These are phyloP conservation scores for Amanita rimosa DNA, from an alignment of 768 basidiomycete genomes.

Conservation along the genomic window DNA sequence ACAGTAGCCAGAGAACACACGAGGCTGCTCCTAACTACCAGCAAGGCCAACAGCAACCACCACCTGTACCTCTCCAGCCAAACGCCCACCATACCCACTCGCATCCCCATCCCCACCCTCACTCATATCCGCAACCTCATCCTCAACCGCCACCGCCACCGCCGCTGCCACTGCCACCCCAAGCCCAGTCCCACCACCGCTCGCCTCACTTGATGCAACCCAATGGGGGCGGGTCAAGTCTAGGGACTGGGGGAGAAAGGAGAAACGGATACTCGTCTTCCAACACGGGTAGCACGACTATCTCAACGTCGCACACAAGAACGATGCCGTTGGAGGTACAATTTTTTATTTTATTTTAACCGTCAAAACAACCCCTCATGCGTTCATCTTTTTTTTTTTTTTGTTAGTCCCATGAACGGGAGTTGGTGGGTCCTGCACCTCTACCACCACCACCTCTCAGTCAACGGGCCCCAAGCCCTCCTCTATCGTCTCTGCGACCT, in stretches of 20 bases:
- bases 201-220: conserved; percentile 2
- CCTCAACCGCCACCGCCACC: background rate
- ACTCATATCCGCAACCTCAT: background rate
- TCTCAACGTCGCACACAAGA: background rate
- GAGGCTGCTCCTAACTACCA: background rate
- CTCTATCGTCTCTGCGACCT: background rate
- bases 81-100: background rate
- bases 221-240: background rate
- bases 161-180: background rate
- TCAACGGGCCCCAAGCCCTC: background rate
- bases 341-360: no score
- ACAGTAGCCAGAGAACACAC: background rate
- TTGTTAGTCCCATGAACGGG: background rate
- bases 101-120: background rate
- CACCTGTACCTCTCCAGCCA: background rate
- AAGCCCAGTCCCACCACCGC: background rate
- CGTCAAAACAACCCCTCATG: no score
- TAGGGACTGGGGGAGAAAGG: background rate
- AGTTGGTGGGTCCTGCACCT: background rate
- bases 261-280: background rate
- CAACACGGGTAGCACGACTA: background rate
- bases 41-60: background rate
- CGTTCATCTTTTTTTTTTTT: no score
- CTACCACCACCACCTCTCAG: background rate
- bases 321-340: conserved; percentile 4